Evolutionary conservation across 306 rosid genomes (phyloP), one percentile per base, ranked within the genome.

Genomic region (Vachellia pachyceras): DNA sequence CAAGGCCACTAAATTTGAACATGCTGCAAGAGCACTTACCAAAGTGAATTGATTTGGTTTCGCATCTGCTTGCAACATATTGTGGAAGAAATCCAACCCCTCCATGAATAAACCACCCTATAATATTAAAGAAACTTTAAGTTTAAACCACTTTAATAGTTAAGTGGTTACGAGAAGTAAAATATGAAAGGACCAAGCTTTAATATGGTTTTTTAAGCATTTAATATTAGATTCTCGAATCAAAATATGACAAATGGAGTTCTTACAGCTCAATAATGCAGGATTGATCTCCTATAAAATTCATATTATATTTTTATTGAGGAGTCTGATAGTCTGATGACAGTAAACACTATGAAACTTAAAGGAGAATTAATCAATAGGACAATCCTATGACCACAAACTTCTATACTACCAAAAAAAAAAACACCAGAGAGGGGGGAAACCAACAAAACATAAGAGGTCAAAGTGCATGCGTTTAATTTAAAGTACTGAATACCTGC

Each of bases 1-100:
- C 85, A 91, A 61, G 5, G 94, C 91, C 72, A 90, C 90, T 33
- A 89, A 86, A 85, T 92, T 89, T 47, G 94, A 90, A 81, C 95
- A 91, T 40, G 90, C 91, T 8, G 90, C 73, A 78, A 93, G 90
- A n/a, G 86, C 86, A 70, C 94, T 89, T 71, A 80, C 89, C 80
- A 91, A 49, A 12, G 97, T 88, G 82, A 80, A 83, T 71, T 91
- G 91, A 81, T 93, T 93, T 37, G 95, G 97, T 79, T 54, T 85
- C 3, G 84, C 80, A 68, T 84, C 87, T 1, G 37, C 83, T 45
- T 69, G 86, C 80, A 91, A 81, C 95, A 93, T 93, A 76, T 64
- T 73, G 84, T 87, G 91, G 86, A 93, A 93, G 81, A 87, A 72
- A 69, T 85, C 87, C 86, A 93, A 68, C 50, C 90, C 97, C 82